Conservation (phyloP, 192 early-diverging fungal species). For the Geranomyces michiganensis region DNA sequence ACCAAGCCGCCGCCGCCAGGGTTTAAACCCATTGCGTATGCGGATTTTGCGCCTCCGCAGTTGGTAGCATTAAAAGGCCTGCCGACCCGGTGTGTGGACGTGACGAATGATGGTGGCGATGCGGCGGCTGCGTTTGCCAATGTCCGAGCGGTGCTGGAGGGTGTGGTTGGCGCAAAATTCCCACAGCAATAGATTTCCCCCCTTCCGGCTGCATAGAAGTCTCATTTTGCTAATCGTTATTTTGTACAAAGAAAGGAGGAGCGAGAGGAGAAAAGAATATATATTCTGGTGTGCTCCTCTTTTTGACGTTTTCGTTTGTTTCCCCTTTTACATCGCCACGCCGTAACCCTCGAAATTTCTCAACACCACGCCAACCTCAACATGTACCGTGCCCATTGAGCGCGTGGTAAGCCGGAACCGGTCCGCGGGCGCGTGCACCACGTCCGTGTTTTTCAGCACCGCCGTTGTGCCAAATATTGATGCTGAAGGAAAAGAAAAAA, state of each 20-base stretch:
- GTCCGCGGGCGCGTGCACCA: conserved; percentile 54
- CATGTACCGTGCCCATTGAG: conserved; percentile 60
- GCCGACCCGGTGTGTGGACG: conserved; percentile 48
- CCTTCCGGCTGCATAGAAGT: too few relatives aligned
- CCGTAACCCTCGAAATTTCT: conserved; percentile 55
- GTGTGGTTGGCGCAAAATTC: conserved; percentile 27
- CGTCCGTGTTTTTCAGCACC: conserved; percentile 49
- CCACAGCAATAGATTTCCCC: conserved; percentile 7
- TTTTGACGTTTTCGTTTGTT: neutral
- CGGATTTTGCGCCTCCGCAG: conserved; percentile 55
- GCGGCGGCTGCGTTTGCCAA: conserved; percentile 26
- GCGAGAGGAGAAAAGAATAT: neutral
- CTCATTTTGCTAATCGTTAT: neutral
- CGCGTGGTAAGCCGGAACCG: conserved; percentile 52
- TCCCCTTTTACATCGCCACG: neutral
- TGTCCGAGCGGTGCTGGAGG: conserved; percentile 32
- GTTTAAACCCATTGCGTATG: conserved; percentile 41
- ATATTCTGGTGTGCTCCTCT: neutral
- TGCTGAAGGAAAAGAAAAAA: conserved; percentile 31
- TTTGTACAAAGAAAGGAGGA: neutral
- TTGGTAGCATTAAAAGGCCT: conserved; percentile 47
- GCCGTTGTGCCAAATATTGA: conserved; percentile 55
- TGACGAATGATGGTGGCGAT: conserved; percentile 44
- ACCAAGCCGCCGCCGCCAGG: conserved; percentile 13
- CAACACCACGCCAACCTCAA: conserved; percentile 46